These are phyloP conservation scores for Colletotrichum graminicola DNA, from an alignment of 2,329 filamentous ascomycete species.

Conservation along the genomic window DNA sequence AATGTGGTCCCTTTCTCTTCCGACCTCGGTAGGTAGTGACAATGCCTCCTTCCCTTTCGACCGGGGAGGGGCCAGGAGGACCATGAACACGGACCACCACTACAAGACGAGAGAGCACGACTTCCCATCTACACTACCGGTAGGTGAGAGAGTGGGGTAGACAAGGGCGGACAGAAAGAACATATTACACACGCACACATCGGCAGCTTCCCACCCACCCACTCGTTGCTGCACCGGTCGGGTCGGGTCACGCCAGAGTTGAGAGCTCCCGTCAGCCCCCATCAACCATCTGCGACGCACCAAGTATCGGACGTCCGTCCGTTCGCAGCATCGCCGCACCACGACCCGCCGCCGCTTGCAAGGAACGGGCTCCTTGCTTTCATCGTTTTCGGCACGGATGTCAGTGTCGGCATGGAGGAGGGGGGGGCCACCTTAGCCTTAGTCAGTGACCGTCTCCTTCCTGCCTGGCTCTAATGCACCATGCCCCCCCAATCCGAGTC, in stretches of 20 bases:
- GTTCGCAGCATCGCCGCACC: conserved; percentile 22
- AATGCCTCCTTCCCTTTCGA: neutral
- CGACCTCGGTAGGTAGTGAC: neutral
- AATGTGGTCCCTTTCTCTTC: neutral
- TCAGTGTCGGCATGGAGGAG: neutral
- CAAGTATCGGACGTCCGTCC: conserved; percentile 33
- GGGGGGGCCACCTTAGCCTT: too few relatives aligned
- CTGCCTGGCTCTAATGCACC: neutral
- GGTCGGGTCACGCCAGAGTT: conserved; percentile 2
- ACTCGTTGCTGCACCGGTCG: neutral
- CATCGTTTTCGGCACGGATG: neutral
- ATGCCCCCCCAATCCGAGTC: conserved; percentile 6
- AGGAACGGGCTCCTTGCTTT: conserved; percentile 1
- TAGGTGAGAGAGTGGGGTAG: neutral
- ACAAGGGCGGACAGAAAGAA: too few relatives aligned
- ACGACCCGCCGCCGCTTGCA: neutral
- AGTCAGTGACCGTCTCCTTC: conserved; percentile 1
- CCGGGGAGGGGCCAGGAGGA: neutral
- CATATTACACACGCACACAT: neutral
- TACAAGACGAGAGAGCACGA: neutral
- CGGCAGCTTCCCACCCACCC: neutral
- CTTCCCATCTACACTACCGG: neutral
- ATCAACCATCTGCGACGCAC: conserved; percentile 23
- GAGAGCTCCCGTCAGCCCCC: neutral
- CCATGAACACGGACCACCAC: too few relatives aligned